These are phyloP conservation scores for Exophiala bonariae DNA, from an alignment of 2,329 filamentous ascomycete species.

Conservation along the genomic window DNA sequence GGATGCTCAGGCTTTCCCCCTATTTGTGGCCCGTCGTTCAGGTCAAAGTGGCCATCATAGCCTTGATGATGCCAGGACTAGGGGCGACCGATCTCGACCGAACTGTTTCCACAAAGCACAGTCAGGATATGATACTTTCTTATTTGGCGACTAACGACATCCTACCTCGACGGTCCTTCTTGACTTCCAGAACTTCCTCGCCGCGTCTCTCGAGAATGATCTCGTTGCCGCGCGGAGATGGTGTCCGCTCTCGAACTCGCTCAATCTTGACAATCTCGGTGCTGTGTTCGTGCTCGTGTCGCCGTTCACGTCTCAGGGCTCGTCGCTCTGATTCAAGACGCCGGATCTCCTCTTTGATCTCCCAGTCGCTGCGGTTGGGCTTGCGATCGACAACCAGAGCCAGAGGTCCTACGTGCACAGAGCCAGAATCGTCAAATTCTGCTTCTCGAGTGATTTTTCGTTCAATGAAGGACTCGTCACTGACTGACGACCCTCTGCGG, in stretches of 20 bases:
- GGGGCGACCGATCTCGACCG: conserved; percentile 45
- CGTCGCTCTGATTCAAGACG: conserved; percentile 67
- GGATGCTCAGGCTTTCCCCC: no score
- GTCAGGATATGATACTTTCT: conserved; percentile 2
- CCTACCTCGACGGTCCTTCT: conserved; percentile 95
- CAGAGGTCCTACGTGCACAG: conserved; percentile 45
- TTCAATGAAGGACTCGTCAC: conserved; percentile 36
- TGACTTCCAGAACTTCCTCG: conserved; percentile 61
- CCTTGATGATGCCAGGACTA: conserved; percentile 62
- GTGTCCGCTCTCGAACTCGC: conserved; percentile 27
- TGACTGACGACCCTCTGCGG: conserved; percentile 36
- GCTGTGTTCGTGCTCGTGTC: conserved; percentile 33
- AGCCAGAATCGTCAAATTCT: conserved; percentile 46
- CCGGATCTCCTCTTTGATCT: conserved; percentile 72
- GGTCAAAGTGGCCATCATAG: conserved; percentile 70
- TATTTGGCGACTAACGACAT: conserved; percentile 49
- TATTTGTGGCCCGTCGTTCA: conserved; percentile 36
- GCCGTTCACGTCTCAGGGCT: conserved; percentile 58
- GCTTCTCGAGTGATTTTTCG: conserved; percentile 36
- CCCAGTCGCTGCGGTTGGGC: conserved; percentile 54
- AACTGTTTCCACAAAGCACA: conserved; percentile 8
- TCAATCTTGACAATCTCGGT: conserved; percentile 24
- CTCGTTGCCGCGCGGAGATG: conserved; percentile 30
- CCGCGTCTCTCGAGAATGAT: conserved; percentile 39
- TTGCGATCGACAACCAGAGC: conserved; percentile 53